Conservation (phyloP, 106 monocot genomes). For the Chionographis japonica region DNA sequence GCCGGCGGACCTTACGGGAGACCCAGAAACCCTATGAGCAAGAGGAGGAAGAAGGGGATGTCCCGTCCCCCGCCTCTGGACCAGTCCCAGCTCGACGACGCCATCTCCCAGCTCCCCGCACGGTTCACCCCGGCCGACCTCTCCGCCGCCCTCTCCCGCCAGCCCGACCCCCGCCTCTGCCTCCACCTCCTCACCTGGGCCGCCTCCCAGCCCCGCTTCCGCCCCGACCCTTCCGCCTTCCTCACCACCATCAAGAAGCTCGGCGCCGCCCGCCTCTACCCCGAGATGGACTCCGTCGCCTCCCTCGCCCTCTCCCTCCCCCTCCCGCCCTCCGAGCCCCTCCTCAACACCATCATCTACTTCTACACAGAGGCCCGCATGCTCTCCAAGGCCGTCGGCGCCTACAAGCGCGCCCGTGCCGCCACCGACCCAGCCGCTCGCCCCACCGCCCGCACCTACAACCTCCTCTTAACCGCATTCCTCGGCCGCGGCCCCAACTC, state of each 20-base stretch:
- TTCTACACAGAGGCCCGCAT: conserved; percentile 58
- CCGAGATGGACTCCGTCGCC: conserved; percentile 39
- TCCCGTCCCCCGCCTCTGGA: not conserved
- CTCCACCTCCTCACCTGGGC: conserved; percentile 31
- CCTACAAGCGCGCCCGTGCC: conserved; percentile 62
- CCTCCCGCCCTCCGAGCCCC: conserved; percentile 22
- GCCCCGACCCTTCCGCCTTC: conserved; percentile 31
- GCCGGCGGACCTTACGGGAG: no score
- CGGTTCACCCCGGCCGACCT: conserved; percentile 53
- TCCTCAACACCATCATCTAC: conserved; percentile 68
- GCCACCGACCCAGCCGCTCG: conserved; percentile 20
- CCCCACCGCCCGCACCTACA: conserved; percentile 69
- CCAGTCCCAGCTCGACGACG: conserved; percentile 14
- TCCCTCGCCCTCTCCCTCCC: conserved; percentile 51
- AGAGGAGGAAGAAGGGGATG: not conserved
- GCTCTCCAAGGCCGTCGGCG: conserved; percentile 54
- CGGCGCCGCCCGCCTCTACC: conserved; percentile 42
- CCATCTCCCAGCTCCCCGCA: conserved; percentile 45
- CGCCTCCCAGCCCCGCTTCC: conserved; percentile 21
- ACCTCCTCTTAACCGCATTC: conserved; percentile 60
- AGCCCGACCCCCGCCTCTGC: conserved; percentile 43
- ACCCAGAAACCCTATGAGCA: no score
- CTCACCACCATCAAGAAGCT: conserved; percentile 58
- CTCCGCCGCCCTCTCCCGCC: conserved; percentile 24
- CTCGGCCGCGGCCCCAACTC: conserved; percentile 38